Percentiles rank a stretch among this genome's conserved stretches.
Evolutionary conservation across 345 rosid genomes (phyloP).

Genomic region (Eucalyptus sp.): DNA sequence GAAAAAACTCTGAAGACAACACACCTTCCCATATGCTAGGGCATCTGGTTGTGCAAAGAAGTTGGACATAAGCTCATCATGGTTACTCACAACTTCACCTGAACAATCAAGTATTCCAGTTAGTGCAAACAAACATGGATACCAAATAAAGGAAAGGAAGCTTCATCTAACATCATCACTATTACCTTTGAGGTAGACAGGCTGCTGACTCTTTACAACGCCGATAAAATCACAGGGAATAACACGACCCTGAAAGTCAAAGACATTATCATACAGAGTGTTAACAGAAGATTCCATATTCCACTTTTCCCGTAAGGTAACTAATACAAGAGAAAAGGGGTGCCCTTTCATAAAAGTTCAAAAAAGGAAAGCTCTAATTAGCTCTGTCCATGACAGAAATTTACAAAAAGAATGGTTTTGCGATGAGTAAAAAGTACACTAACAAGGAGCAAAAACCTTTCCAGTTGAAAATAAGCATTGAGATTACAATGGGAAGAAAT

Average conservation of each 20-base stretch:
- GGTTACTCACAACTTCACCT: constrained; percentile 93
- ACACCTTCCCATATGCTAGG: constrained; percentile 96
- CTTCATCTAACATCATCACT: background rate
- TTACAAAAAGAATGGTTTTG: background rate
- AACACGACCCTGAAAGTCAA: constrained; percentile 64
- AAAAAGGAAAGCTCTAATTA: background rate
- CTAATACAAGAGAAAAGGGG: background rate
- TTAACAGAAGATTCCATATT: background rate
- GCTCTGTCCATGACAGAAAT: background rate
- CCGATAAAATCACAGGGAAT: constrained; percentile 96
- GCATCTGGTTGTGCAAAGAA: constrained; percentile 99
- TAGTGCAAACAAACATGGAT: background rate
- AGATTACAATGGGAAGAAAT: background rate
- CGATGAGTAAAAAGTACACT: background rate
- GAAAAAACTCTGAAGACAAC: background rate
- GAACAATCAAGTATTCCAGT: background rate
- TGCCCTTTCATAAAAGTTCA: background rate
- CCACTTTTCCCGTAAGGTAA: background rate
- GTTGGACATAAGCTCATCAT: constrained; percentile 99
- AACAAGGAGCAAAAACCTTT: background rate
- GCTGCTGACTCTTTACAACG: constrained; percentile 83
- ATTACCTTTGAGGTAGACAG: constrained; percentile 77
- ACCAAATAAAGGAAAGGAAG: background rate
- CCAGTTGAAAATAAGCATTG: background rate
- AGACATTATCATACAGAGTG: background rate